Base-by-base conservation (phyloP, 345 rosid genomes). In the Murraya koenigii region DNA sequence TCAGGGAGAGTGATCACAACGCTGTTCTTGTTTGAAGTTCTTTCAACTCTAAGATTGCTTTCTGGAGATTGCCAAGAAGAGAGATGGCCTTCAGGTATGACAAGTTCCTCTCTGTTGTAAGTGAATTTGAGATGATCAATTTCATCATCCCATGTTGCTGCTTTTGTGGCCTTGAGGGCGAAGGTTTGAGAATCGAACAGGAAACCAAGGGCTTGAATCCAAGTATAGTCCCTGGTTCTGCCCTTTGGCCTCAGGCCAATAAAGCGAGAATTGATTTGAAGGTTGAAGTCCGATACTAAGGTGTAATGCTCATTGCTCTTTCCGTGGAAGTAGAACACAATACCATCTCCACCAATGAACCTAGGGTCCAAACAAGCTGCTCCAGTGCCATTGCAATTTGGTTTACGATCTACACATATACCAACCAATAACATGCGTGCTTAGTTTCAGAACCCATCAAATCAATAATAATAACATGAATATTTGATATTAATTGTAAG, bases 321-420 rank as follows among this genome's bases (percentile, higher is more conserved):
- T 33, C 90, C 91, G 66, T 86, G 91, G 85, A 88, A 90, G 83
- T 88, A 90, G 83, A 88, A 90, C 20, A 87, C 87, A 28, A 85
- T 74, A 54, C 90, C 88, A 23, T 90, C 90, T 32, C 89, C 91
- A 56, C 90, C 88, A 17, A 88, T 87, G 80, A 90, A 90, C 62
- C 90, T 80, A 1, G 93, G 90, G 54, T 88, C 87, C 28, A 77
- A 75, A 74, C 90, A 90, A 7, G 90, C 93, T 25, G 93, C 81
- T 80, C 90, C 91, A 20, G 87, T 88, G 61, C 82, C 78, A 72
- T 84, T 79, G 64, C 88, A 85, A 75, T 86, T 84, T 0, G 90
- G 36, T 33, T 62, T 44, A 44, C 17, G 84, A 77, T 44, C 49
- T 44, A 44, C 15, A 44, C 63, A 71, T 25, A 23, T 8, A 58